A percentile compares a stretch with the other conserved stretches of the same genome.
phyloP scores from a whole-genome alignment of 306 rosid species.

The Vigna reflexopilosa region DNA sequence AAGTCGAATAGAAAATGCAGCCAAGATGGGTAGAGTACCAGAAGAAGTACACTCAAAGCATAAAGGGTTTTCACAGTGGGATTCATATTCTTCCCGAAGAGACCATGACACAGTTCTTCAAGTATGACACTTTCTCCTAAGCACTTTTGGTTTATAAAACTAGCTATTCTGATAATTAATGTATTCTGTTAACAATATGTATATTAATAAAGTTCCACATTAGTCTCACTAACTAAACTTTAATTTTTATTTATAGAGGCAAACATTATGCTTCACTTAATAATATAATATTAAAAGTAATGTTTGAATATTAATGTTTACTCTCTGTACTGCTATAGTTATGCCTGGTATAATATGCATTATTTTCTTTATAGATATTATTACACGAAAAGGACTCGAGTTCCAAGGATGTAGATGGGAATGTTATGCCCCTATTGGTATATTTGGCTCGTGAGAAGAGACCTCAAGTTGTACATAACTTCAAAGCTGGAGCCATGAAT shows the following conservation, averaged over 20 bases:
- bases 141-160: neutral
- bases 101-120: slow-evolving; percentile 69
- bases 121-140: slow-evolving; percentile 41
- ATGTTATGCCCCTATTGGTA: slow-evolving; percentile 69
- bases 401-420: slow-evolving; percentile 62
- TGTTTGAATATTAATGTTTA: neutral
- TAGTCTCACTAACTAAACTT: too few species aligned
- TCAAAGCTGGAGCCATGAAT: slow-evolving; percentile 96
- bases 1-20: slow-evolving; percentile 52
- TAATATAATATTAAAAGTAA: neutral
- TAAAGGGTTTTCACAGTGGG: slow-evolving; percentile 63
- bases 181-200: too few species aligned
- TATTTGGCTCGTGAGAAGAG: slow-evolving; percentile 92
- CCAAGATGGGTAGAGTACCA: slow-evolving; percentile 49
- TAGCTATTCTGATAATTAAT: too few species aligned
- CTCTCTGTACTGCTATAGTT: neutral
- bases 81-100: slow-evolving; percentile 55
- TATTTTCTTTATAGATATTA: slow-evolving; percentile 53
- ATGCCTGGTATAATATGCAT: neutral
- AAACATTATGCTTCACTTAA: neutral
- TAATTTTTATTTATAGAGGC: too few species aligned
- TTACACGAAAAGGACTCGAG: slow-evolving; percentile 62
- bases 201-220: too few species aligned
- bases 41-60: slow-evolving; percentile 49
- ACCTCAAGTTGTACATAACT: slow-evolving; percentile 71